phyloP scores from a whole-genome alignment of 148 eudicot species.

The Simmondsia chinensis region DNA sequence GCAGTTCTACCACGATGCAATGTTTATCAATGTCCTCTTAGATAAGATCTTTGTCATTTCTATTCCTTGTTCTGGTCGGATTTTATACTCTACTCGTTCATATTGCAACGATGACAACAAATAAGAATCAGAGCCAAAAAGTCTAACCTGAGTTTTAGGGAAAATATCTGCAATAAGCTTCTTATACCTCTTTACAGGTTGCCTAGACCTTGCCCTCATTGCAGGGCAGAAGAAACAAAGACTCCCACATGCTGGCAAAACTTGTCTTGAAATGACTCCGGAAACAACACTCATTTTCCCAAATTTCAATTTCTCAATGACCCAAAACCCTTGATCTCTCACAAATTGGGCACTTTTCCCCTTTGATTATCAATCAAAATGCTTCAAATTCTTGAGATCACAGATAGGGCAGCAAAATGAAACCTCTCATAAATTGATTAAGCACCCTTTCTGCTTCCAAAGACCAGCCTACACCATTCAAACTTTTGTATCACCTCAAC shows the following conservation, averaged over 20 bases:
- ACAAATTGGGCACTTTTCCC: conserved; percentile 21
- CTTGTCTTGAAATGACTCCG: conserved; percentile 84
- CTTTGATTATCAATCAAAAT: conserved; percentile 8
- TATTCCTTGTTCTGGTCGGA: too few species aligned
- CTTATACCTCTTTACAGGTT: conserved; percentile 97
- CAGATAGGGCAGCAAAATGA: conserved; percentile 27
- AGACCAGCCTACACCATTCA: conserved; percentile 56
- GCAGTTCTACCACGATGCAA: too few species aligned
- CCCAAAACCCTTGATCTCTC: conserved; percentile 1
- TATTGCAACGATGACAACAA: too few species aligned
- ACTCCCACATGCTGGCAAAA: conserved; percentile 78
- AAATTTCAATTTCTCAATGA: too few species aligned
- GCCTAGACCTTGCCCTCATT: conserved; percentile 84
- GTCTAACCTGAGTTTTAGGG: conserved; percentile 70
- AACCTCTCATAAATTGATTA: conserved; percentile 13
- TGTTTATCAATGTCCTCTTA: too few species aligned
- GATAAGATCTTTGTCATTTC: too few species aligned
- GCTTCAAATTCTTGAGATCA: conserved; percentile 10
- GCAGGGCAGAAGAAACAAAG: conserved; percentile 89
- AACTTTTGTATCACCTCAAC: neutral
- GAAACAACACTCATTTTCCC: conserved; percentile 63
- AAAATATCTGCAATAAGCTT: conserved; percentile 80
- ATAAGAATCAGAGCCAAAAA: neutral
- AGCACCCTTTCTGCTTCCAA: conserved; percentile 13
- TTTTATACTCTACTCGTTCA: too few species aligned